Base-by-base conservation (phyloP, 768 basidiomycete species). In the Leccinum imitatum region DNA sequence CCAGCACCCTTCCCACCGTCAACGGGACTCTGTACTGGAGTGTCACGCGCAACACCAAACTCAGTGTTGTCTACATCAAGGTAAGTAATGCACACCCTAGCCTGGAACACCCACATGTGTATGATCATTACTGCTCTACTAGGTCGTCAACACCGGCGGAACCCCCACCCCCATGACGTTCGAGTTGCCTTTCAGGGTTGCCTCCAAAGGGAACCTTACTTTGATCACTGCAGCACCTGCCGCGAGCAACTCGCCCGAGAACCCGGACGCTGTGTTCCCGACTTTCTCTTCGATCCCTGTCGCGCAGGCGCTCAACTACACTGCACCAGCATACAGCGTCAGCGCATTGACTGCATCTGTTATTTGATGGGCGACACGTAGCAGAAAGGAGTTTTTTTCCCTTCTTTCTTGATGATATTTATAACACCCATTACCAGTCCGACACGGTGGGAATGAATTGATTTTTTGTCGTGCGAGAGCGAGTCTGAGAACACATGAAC, bases 21-120 rank as follows among this genome's bases (percentile, higher is more conserved):
- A 74, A 67, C 6, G 84, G 82, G 6, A 82, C 84, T 3, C 68
- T 85, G 2, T 82, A 82, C 72, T 89, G 87, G 87, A 86, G 84
- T 62, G 82, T 87, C 59, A 75, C 75, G 6, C 69, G 61, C 3
- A 69, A 66, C 11, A 37, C 11, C 10, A 54, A 54, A 1, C 48
- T 60, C 35, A 65, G 68, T 0, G 67, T 76, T 4, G 64, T 87
- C 51, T 81, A 82, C 59, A 81, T 87, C 73, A 88, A 89, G 80
- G 86, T 79, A 48, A 5, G 57, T 52, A 13, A 47, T 25, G 31
- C 19, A 17, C 11, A 41, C 23, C 2, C 9, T 0, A 39, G 14
- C 15, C 44, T 35, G 7, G 9, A 23, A 17, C 6, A 7, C n/a
- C 30, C 19, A 33, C 30, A 39, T 9, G 8, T 5, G 17, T 13